A percentile compares a stretch with the other conserved stretches of the same genome.
Evolutionary conservation across 768 basidiomycete genomes (phyloP).

Genomic region (Cyclocybe aegerita): DNA sequence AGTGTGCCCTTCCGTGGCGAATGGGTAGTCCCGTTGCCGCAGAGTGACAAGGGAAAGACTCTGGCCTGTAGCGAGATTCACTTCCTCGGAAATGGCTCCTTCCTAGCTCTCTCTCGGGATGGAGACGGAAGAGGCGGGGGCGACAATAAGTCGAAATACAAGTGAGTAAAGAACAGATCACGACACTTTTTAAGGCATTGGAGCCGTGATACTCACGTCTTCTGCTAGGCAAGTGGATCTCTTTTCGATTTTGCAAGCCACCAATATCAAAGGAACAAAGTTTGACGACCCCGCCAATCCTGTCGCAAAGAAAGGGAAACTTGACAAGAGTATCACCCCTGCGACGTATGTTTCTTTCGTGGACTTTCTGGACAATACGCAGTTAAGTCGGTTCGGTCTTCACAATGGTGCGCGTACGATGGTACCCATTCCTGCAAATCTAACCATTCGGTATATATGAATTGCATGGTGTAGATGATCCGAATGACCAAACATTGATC

Average conservation of each 20-base stretch:
- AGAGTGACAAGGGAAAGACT: slow-evolving; percentile 49
- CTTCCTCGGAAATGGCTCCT: slow-evolving; percentile 49
- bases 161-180: too few relatives aligned
- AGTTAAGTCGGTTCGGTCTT: slow-evolving; percentile 61
- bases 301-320: slow-evolving; percentile 48
- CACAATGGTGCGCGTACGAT: slow-evolving; percentile 45
- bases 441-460: not conserved
- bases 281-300: slow-evolving; percentile 55
- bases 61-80: slow-evolving; percentile 55
- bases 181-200: not conserved
- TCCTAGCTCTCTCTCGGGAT: slow-evolving; percentile 60
- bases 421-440: not conserved
- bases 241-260: slow-evolving; percentile 54
- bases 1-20: slow-evolving; percentile 47
- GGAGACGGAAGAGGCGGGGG: slow-evolving; percentile 58
- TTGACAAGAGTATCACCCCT: slow-evolving; percentile 46
- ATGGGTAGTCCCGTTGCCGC: slow-evolving; percentile 60
- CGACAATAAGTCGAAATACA: slow-evolving; percentile 49
- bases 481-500: slow-evolving; percentile 48
- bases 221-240: slow-evolving; percentile 61
- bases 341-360: slow-evolving; percentile 59
- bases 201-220: not conserved
- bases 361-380: slow-evolving; percentile 47
- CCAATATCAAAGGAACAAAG: slow-evolving; percentile 55
- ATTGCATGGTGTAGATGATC: not conserved